phyloP scores from a whole-genome alignment of 352 stramenopile genomes.

The Chrysophaeum taylorii region DNA sequence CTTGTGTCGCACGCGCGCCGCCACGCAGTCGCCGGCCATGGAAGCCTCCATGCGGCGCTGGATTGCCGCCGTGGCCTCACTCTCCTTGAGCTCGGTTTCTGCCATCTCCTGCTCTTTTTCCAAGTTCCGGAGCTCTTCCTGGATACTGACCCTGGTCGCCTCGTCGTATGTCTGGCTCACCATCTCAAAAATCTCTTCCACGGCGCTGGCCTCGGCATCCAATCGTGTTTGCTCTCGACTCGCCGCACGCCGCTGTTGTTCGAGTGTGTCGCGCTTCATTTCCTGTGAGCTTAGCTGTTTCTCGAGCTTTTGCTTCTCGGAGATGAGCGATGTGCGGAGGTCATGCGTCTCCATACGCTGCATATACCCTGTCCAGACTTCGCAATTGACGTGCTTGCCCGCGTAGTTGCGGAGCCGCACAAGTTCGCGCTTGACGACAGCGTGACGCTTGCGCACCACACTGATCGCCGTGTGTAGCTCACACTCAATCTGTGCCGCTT shows the following conservation, averaged over 20 bases:
- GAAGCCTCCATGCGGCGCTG: background rate
- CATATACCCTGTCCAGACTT: constrained; percentile 30
- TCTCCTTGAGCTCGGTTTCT: constrained; percentile 12
- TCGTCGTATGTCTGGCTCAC: background rate
- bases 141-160: background rate
- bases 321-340: constrained; percentile 19
- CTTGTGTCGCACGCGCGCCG: constrained; percentile 23
- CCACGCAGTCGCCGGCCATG: constrained; percentile 7
- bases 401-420: constrained; percentile 18
- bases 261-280: constrained; percentile 14
- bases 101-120: constrained; percentile 8
- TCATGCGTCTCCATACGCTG: constrained; percentile 26
- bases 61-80: constrained; percentile 9
- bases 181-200: background rate
- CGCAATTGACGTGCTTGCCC: constrained; percentile 27
- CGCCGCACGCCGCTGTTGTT: background rate
- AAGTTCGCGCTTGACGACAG: constrained; percentile 22
- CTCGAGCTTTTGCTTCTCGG: constrained; percentile 15
- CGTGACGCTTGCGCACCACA: background rate
- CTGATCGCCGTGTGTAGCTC: background rate
- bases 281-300: background rate
- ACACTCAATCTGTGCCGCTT: background rate
- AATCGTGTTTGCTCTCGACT: background rate
- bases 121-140: constrained; percentile 14
- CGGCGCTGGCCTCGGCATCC: constrained; percentile 9